Percentiles rank a stretch among this genome's conserved stretches.
phyloP scores from a whole-genome alignment of 495 filamentous ascomycete species.

The Podospora pseudocomata region DNA sequence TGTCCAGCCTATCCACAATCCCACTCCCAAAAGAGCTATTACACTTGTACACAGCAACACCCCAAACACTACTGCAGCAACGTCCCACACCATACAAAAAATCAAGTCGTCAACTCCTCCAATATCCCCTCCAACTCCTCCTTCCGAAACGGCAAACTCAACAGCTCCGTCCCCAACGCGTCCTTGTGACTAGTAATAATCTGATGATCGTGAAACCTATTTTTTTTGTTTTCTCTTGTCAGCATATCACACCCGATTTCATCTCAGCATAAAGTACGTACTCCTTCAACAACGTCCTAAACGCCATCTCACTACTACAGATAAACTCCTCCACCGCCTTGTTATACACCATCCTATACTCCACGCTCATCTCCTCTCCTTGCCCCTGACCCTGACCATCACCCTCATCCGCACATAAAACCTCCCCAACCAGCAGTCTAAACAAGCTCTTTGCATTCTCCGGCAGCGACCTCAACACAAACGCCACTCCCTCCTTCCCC shows the following conservation, averaged over 20 bases:
- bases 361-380: constrained; percentile 61
- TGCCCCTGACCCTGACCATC: constrained; percentile 33
- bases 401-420: constrained; percentile 68
- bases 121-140: constrained; percentile 87
- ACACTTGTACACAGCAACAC: too few relatives aligned
- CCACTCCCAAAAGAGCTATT: too few relatives aligned
- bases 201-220: constrained; percentile 89
- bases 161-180: constrained; percentile 72
- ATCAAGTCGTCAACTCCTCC: constrained; percentile 69
- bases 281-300: constrained; percentile 90
- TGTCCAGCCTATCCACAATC: too few relatives aligned
- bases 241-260: not conserved
- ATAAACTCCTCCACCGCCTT: constrained; percentile 96
- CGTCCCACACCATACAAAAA: not conserved
- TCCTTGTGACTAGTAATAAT: constrained; percentile 90
- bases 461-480: constrained; percentile 82
- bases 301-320: constrained; percentile 92
- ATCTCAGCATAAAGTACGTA: constrained; percentile 37
- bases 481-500: constrained; percentile 88
- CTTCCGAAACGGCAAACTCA: constrained; percentile 79
- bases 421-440: constrained; percentile 74
- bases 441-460: constrained; percentile 89
- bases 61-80: too few relatives aligned
- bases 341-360: constrained; percentile 87
- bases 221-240: not conserved